Conservation (phyloP, 352 stramenopile species). For the Lagenidium giganteum region DNA sequence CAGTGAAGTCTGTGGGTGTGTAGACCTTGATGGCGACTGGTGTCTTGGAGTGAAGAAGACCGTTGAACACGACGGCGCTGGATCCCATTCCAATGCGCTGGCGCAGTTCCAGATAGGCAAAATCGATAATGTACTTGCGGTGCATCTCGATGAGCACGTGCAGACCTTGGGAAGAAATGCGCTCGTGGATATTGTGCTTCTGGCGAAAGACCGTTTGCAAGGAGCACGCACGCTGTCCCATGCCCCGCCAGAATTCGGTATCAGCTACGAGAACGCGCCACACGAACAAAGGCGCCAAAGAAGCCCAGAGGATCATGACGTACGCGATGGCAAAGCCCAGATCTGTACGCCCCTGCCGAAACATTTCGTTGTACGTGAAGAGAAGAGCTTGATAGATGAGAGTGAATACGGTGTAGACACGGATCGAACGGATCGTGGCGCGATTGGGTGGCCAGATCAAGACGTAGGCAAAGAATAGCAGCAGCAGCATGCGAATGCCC, state of each 20-base stretch:
- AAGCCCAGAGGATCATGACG: slow-evolving; percentile 19
- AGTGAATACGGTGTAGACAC: slow-evolving; percentile 14
- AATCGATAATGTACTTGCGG: slow-evolving; percentile 49
- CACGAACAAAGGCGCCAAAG: slow-evolving; percentile 27
- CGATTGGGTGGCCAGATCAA: slow-evolving; percentile 8
- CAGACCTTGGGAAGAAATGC: slow-evolving; percentile 36
- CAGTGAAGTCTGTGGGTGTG: slow-evolving; percentile 39
- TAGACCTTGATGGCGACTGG: slow-evolving; percentile 59
- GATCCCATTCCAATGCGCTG: slow-evolving; percentile 32
- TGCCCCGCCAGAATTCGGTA: slow-evolving; percentile 23
- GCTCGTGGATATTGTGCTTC: slow-evolving; percentile 25
- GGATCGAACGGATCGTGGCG: slow-evolving; percentile 7
- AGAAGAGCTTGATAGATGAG: slow-evolving; percentile 11
- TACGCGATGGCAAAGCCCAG: slow-evolving; percentile 17
- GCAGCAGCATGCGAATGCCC: slow-evolving; percentile 6
- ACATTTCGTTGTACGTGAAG: slow-evolving; percentile 13
- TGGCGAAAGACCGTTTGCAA: slow-evolving; percentile 22
- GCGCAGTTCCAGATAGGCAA: slow-evolving; percentile 35
- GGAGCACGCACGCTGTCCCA: slow-evolving; percentile 14
- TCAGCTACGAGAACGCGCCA: slow-evolving; percentile 31
- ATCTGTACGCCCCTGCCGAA: slow-evolving; percentile 13
- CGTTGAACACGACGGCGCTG: slow-evolving; percentile 40
- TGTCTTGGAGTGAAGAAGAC: slow-evolving; percentile 21
- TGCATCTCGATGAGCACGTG: slow-evolving; percentile 44
- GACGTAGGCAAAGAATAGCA: slow-evolving; percentile 18